phyloP scores from a whole-genome alignment of 1,284 basidiomycete species.

The Naganishia sp. region DNA sequence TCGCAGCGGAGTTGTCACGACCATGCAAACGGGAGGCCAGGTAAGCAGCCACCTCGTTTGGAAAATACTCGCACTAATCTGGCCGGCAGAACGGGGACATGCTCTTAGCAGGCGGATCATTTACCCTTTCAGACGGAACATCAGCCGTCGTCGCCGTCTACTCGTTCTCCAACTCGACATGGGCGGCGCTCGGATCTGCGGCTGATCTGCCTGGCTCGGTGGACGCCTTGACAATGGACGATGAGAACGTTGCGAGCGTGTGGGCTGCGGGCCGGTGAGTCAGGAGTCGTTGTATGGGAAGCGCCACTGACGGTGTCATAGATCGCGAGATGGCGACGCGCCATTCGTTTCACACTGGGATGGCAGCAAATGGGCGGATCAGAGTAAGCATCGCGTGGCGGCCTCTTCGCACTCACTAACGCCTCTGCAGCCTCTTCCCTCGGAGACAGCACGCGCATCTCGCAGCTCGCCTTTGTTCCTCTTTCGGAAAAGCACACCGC shows the following conservation, averaged over 20 bases:
- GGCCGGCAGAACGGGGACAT: constrained; percentile 59
- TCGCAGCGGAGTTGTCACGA: constrained; percentile 73
- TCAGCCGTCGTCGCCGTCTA: constrained; percentile 71
- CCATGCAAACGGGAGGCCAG: constrained; percentile 67
- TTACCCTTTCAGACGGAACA: constrained; percentile 61
- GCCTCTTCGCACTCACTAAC: not conserved
- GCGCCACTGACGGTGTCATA: constrained; percentile 40
- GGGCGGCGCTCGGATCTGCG: constrained; percentile 68
- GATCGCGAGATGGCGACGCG: constrained; percentile 61
- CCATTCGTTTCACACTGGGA: constrained; percentile 82
- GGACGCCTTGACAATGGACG: constrained; percentile 81
- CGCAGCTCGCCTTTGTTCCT: constrained; percentile 88
- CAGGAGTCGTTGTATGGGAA: not conserved
- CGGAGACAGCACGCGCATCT: constrained; percentile 57
- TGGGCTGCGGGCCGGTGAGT: constrained; percentile 83
- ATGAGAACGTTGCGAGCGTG: constrained; percentile 75
- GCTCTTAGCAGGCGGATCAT: constrained; percentile 72
- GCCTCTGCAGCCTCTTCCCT: constrained; percentile 37
- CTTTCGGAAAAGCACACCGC: constrained; percentile 69
- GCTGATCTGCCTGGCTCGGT: constrained; percentile 78
- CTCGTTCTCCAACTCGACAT: constrained; percentile 67
- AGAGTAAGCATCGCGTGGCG: constrained; percentile 57
- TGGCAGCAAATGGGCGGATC: constrained; percentile 68
- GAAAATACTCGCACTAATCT: constrained; percentile 44
- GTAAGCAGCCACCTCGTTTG: constrained; percentile 1